Base-by-base conservation (phyloP, 1,284 basidiomycete species). In the Pseudozyma tsukubaensis region DNA sequence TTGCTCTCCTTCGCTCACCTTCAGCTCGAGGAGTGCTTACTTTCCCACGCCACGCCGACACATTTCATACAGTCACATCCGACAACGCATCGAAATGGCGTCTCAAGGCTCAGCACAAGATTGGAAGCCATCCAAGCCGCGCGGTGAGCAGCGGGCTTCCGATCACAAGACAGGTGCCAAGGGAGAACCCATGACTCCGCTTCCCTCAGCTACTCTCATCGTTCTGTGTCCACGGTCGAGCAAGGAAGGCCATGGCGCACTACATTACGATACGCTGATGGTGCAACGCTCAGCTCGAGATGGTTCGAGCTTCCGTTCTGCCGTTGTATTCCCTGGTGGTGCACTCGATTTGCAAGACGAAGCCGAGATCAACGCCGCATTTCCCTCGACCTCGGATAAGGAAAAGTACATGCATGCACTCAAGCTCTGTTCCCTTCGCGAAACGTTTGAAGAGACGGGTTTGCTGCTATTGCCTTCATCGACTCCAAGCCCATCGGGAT, bases 381-480 rank as follows among this genome's bases (percentile, higher is more conserved):
- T 74, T 2, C 45, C 58, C 8, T 13, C 40, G 4, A 7, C 51
- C 6, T 19, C 11, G 29, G 48, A 44, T 19, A 55, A 49, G 58
- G 70, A 61, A 48, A 69, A 49, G 35, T 77, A 78, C 56, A 69
- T 74, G 65, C 53, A 43, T 0, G 62, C 78, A 8, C 66, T 82
- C 55, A 74, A 70, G 64, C 66, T 82, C 2, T 80, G 78, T 42
- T 73, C 78, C 11, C 55, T 82, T 21, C 59, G 80, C 6, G 80
- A 82, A 53, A 82, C 80, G 2, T 82, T 82, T 48, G 80, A 82
- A 42, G 80, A 82, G 66, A 79, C 79, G 0, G 80, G 80, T 3
- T 39, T 82, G 49, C 62, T 82, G 1, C 64, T 82, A 1, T 16
- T 82, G 14, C 77, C 80, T 4, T 75, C 75, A 11, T 39, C 56